These are phyloP conservation scores for Babesia gibsoni DNA, from an alignment of 169 alveolate genomes.

Conservation along the genomic window DNA sequence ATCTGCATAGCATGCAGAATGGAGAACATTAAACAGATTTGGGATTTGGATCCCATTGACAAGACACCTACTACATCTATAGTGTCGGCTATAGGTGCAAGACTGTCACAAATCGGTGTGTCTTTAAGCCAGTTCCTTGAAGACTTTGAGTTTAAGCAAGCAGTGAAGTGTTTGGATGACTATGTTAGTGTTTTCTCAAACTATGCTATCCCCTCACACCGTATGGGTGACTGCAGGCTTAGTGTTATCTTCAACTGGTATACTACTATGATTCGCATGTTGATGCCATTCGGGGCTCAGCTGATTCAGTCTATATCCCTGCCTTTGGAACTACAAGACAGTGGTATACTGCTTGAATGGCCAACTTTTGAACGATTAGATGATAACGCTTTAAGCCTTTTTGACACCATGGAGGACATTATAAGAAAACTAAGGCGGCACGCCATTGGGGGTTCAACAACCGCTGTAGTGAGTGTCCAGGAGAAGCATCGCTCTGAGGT, in stretches of 20 bases:
- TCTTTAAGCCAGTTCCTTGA: not conserved
- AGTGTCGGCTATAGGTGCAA: not conserved
- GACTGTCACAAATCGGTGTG: not conserved
- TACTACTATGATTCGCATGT: not conserved
- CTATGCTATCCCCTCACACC: slow-evolving; percentile 40
- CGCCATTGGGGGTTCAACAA: not conserved
- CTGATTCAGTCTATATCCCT: slow-evolving; percentile 1
- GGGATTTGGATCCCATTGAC: slow-evolving; percentile 6
- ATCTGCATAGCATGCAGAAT: not conserved
- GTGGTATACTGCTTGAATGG: slow-evolving; percentile 14
- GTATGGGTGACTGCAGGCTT: not conserved
- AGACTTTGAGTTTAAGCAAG: slow-evolving; percentile 18
- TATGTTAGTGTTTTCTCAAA: slow-evolving; percentile 23
- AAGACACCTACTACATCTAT: not conserved
- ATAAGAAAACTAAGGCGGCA: slow-evolving; percentile 26
- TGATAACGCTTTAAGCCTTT: not conserved
- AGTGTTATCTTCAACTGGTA: not conserved
- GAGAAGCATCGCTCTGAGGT: not conserved
- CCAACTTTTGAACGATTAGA: slow-evolving; percentile 1
- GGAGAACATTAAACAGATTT: not conserved
- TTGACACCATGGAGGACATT: slow-evolving; percentile 17
- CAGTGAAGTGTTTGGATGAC: slow-evolving; percentile 5
- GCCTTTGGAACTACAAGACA: not conserved
- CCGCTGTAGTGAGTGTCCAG: not conserved
- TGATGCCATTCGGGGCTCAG: slow-evolving; percentile 37